Percentiles rank a stretch among this genome's conserved stretches.
Evolutionary conservation across 257 asterid species (phyloP).

Genomic region (Solanum bulbocastanum): DNA sequence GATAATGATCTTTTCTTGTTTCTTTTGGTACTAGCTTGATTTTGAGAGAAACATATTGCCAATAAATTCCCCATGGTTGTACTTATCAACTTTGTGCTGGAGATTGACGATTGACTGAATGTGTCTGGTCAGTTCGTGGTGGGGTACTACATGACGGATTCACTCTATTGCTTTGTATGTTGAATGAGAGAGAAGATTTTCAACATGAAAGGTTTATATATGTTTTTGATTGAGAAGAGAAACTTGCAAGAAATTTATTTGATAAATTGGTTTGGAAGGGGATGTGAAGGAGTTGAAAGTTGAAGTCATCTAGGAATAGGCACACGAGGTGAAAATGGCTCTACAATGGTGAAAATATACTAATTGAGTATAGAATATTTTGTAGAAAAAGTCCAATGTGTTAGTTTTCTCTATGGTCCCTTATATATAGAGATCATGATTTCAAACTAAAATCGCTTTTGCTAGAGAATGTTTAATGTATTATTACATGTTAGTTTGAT

Average conservation of each 20-base stretch:
- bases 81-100: neutral
- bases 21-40: neutral
- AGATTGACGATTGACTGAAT: neutral
- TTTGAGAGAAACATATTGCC: slow-evolving; percentile 32
- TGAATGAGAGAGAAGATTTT: neutral
- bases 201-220: neutral
- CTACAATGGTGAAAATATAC: neutral
- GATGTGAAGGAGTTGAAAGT: neutral
- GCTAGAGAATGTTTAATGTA: too few relatives aligned
- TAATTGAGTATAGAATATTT: neutral
- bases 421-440: neutral
- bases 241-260: neutral
- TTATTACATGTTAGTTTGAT: neutral
- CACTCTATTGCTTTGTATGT: neutral
- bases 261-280: neutral
- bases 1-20: neutral
- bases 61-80: slow-evolving; percentile 38
- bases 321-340: neutral
- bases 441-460: neutral
- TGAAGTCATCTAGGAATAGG: neutral
- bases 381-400: neutral
- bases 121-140: neutral
- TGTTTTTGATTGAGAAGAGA: neutral
- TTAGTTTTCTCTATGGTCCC: neutral
- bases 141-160: neutral